Conservation (phyloP, 257 asterid species). For the Plantago major region DNA sequence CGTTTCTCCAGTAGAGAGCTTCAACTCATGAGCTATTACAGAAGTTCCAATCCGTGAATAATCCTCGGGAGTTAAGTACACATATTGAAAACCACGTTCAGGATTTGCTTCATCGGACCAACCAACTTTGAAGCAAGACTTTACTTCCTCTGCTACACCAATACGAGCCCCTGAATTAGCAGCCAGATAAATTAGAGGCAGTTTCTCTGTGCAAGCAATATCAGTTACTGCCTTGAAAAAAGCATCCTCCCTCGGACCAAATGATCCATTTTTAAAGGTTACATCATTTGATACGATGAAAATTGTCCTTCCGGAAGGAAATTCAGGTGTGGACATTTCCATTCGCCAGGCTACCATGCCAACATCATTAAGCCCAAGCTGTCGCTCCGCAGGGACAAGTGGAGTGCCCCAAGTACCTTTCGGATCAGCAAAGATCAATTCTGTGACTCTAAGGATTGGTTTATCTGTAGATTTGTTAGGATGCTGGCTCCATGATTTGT, state of each 20-base stretch:
- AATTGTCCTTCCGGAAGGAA: conserved; percentile 83
- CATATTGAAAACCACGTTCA: conserved; percentile 86
- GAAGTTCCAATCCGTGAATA: conserved; percentile 60
- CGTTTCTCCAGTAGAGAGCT: conserved; percentile 61
- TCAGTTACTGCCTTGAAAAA: conserved; percentile 89
- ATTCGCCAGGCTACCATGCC: conserved; percentile 98
- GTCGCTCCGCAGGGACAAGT: conserved; percentile 58
- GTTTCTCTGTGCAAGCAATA: conserved; percentile 65
- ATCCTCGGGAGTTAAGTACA: conserved; percentile 85
- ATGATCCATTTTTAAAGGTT: conserved; percentile 88
- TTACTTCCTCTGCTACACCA: conserved; percentile 96
- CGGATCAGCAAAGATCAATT: conserved; percentile 58
- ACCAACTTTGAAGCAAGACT: conserved; percentile 92
- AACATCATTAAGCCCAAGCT: conserved; percentile 73
- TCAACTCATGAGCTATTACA: conserved; percentile 74
- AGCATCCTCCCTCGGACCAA: conserved; percentile 93
- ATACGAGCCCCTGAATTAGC: conserved; percentile 99
- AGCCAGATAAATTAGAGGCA: conserved; percentile 91
- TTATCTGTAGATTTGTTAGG: conserved; percentile 52
- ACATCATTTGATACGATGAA: conserved; percentile 83
- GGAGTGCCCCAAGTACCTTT: conserved; percentile 89
- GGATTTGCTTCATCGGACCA: conserved; percentile 95
- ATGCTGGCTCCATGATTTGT: conserved; percentile 60
- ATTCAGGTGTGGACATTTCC: conserved; percentile 95
- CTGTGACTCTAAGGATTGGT: conserved; percentile 50